Percentiles rank a stretch among this genome's conserved stretches.
Conservation (phyloP, 2,329 filamentous ascomycete species). For the Calonectria hongkongensis region DNA sequence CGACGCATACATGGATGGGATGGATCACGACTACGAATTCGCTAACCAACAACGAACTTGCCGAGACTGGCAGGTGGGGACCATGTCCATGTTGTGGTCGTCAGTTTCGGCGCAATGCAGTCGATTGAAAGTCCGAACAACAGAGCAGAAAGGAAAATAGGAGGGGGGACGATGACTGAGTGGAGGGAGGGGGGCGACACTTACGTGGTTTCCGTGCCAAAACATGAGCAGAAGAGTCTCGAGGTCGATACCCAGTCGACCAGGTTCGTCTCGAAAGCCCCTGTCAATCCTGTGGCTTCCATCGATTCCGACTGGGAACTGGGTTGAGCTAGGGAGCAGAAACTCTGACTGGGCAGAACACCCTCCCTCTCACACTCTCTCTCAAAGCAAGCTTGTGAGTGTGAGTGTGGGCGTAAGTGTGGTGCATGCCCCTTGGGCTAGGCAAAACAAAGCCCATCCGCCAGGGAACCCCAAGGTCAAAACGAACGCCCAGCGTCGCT, state of each 20-base stretch:
- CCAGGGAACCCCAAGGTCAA: background rate
- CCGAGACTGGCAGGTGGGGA: constrained; percentile 36
- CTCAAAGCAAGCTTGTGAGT: background rate
- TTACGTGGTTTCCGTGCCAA: constrained; percentile 39
- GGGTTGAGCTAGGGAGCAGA: constrained; percentile 9
- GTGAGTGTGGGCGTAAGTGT: background rate
- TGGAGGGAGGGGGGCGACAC: background rate
- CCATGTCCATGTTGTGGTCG: constrained; percentile 10
- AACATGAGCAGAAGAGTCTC: constrained; percentile 10
- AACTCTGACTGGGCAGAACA: constrained; percentile 18
- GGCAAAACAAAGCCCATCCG: background rate
- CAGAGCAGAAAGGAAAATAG: constrained; percentile 1
- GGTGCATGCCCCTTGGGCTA: constrained; percentile 3
- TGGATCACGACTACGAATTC: constrained; percentile 6
- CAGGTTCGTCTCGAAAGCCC: constrained; percentile 13
- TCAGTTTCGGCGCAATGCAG: constrained; percentile 27
- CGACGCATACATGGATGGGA: background rate
- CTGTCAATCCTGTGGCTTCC: constrained; percentile 29
- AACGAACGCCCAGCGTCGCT: constrained; percentile 16
- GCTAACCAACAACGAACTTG: constrained; percentile 8
- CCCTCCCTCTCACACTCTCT: background rate
- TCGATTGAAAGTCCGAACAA: constrained; percentile 7
- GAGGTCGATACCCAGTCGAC: constrained; percentile 5
- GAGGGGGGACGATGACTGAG: background rate
- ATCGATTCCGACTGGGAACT: constrained; percentile 22